Percentiles rank a stretch among this genome's conserved stretches.
These are phyloP conservation scores for Pseudocercospora eumusae DNA, from an alignment of 2,329 filamentous ascomycete genomes.

Conservation along the genomic window DNA sequence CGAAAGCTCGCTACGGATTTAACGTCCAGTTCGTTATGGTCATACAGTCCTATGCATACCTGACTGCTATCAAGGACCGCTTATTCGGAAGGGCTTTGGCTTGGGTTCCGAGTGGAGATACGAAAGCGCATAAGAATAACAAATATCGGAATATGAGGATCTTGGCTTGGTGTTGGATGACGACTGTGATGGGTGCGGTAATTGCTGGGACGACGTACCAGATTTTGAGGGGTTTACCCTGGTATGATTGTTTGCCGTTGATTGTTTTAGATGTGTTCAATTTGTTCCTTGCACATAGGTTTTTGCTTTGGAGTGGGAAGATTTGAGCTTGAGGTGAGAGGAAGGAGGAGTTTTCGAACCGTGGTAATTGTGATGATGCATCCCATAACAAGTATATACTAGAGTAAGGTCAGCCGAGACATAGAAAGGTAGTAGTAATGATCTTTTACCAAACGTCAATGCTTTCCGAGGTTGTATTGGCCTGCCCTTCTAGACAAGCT, in stretches of 20 bases:
- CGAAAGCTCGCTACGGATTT: constrained; percentile 46
- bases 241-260: constrained; percentile 47
- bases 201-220: constrained; percentile 43
- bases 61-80: constrained; percentile 48
- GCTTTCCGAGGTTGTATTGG: neutral
- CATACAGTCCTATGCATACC: constrained; percentile 48
- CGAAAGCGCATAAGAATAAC: constrained; percentile 46
- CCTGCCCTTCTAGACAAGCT: too few relatives aligned
- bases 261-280: constrained; percentile 46
- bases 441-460: neutral
- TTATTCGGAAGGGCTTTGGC: constrained; percentile 45
- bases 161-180: constrained; percentile 44
- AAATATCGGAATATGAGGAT: constrained; percentile 50
- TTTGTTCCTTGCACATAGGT: constrained; percentile 45
- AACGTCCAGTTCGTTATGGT: constrained; percentile 49
- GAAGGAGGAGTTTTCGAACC: neutral
- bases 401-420: neutral
- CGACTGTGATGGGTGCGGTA: constrained; percentile 40
- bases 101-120: constrained; percentile 46
- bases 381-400: neutral
- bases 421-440: neutral
- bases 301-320: constrained; percentile 39
- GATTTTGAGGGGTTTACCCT: constrained; percentile 40
- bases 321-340: constrained; percentile 6
- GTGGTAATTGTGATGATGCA: neutral